Percentiles rank a stretch among this genome's conserved stretches.
These are phyloP conservation scores for Turnera subulata DNA, from an alignment of 345 rosid genomes.

Conservation along the genomic window DNA sequence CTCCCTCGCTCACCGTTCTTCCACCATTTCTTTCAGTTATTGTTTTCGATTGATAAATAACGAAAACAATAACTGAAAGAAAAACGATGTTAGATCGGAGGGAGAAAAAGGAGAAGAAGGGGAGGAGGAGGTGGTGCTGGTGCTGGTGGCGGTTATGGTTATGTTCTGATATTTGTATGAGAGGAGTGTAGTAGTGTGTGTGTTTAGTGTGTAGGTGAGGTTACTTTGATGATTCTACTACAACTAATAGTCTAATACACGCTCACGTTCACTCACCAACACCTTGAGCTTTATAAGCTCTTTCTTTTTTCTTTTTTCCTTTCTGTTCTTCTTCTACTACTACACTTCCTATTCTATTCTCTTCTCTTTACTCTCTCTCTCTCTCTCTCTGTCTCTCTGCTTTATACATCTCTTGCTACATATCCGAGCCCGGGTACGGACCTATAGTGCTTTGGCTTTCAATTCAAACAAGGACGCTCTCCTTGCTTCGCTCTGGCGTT, in stretches of 20 bases:
- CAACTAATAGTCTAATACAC: conserved; percentile 2
- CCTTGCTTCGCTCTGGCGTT: too few species aligned
- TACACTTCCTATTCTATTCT: too few species aligned
- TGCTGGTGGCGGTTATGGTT: too few species aligned
- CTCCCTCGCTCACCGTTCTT: too few species aligned
- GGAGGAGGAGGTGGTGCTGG: background rate
- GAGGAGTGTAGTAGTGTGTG: conserved; percentile 3
- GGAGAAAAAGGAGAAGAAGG: conserved; percentile 2
- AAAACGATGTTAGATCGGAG: conserved; percentile 5
- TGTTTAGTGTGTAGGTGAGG: background rate
- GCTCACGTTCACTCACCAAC: conserved; percentile 32
- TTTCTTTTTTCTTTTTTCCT: conserved; percentile 1
- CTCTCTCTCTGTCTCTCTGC: conserved; percentile 19
- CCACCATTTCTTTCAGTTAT: too few species aligned
- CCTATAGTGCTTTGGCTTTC: conserved; percentile 5
- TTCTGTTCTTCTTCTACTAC: conserved; percentile 8
- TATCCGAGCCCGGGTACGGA: conserved; percentile 28
- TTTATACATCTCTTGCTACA: conserved; percentile 39
- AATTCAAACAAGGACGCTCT: too few species aligned
- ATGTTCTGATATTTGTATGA: background rate
- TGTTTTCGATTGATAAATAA: background rate
- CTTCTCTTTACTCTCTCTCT: background rate
- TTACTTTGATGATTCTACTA: conserved; percentile 5
- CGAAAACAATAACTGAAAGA: background rate
- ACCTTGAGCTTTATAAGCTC: conserved; percentile 23